phyloP scores from a whole-genome alignment of 108 stramenopile species.

The Halocafeteria seosinensis region DNA sequence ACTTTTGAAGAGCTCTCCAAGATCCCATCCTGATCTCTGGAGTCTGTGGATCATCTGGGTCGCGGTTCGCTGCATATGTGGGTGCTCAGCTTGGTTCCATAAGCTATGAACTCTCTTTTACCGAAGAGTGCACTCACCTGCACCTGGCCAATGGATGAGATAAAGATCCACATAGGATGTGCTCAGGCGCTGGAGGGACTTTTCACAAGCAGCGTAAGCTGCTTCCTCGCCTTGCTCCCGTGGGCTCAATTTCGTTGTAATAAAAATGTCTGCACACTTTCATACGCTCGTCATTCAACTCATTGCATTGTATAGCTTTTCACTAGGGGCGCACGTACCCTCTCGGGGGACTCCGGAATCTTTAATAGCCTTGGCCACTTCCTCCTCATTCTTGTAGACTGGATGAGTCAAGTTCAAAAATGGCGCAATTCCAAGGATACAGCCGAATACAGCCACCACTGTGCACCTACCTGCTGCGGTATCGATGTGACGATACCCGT shows the following conservation, averaged over 20 bases:
- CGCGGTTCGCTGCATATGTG: too few species aligned
- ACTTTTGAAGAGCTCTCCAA: conserved; percentile 10
- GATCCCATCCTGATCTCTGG: background rate
- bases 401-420: too few species aligned
- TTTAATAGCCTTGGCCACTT: conserved; percentile 9
- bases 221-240: background rate
- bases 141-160: conserved; percentile 17
- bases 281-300: too few species aligned
- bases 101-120: too few species aligned
- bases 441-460: too few species aligned
- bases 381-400: conserved; percentile 17
- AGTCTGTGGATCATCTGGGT: background rate
- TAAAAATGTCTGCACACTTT: conserved; percentile 10
- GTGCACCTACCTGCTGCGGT: too few species aligned
- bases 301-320: too few species aligned
- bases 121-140: background rate
- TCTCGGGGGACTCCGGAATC: conserved; percentile 3
- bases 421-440: too few species aligned
- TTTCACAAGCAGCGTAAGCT: background rate
- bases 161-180: conserved; percentile 14
- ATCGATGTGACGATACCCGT: conserved; percentile 17
- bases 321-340: too few species aligned
- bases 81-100: too few species aligned
- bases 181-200: background rate
- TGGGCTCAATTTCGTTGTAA: conserved; percentile 10